phyloP scores from a whole-genome alignment of 169 alveolate genomes.

The Plasmodium inui region DNA sequence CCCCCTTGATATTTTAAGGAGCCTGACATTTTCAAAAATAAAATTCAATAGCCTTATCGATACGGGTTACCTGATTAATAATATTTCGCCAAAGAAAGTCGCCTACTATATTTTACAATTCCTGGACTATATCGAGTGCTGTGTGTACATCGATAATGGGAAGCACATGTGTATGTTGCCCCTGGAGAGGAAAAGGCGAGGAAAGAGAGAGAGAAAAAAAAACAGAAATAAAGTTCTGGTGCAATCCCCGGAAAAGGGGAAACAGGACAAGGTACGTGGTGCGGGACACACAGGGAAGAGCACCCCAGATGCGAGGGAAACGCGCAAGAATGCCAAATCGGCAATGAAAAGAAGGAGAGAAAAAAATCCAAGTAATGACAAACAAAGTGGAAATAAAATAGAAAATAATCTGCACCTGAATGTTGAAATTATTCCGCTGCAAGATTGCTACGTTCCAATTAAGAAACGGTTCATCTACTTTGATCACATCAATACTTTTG shows the following conservation, averaged over 20 bases:
- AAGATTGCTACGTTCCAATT: conserved; percentile 90
- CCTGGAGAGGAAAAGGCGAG: conserved; percentile 16
- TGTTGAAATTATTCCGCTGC: conserved; percentile 84
- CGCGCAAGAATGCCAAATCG: neutral
- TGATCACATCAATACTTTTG: conserved; percentile 94
- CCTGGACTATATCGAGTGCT: conserved; percentile 70
- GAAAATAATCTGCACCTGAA: conserved; percentile 79
- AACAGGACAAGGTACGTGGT: conserved; percentile 18
- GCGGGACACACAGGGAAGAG: conserved; percentile 35
- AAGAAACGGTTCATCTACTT: conserved; percentile 91
- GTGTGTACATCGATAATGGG: conserved; percentile 73
- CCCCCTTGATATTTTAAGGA: conserved; percentile 47
- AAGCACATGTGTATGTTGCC: conserved; percentile 77
- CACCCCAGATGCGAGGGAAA: neutral
- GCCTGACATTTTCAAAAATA: conserved; percentile 37
- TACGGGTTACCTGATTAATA: conserved; percentile 67
- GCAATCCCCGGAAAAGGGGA: neutral
- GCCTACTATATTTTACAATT: conserved; percentile 68
- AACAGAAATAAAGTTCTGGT: neutral
- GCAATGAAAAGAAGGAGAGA: neutral
- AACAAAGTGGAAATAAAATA: conserved; percentile 77
- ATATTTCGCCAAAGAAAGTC: conserved; percentile 70
- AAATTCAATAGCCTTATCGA: conserved; percentile 67
- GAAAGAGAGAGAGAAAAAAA: conserved; percentile 1
- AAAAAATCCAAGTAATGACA: neutral